Base-by-base conservation (phyloP, 805 yeast species). In the Metschnikowia hibisci region DNA sequence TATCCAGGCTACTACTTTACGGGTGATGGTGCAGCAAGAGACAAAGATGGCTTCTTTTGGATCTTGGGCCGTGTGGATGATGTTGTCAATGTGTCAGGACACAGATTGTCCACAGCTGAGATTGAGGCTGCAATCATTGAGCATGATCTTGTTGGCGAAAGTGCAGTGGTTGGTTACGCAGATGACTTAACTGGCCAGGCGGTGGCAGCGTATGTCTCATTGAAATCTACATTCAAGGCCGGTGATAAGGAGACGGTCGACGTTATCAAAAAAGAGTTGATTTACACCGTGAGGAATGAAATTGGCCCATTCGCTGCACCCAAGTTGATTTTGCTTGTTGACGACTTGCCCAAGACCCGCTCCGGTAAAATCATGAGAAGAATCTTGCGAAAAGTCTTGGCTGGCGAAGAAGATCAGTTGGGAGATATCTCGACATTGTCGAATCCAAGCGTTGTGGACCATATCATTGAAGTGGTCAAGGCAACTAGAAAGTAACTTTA, bases 311-410 rank as follows among this genome's bases (percentile, higher is more conserved):
- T 88, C 68, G 99, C 99, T 15, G 95, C 98, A 44, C 99, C 99
- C 61, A 90, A 90, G 68, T 73, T 82, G 39, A 82, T 90, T 46
- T 73, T 84, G 55, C 70, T 90, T 46, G 95, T 91, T 43, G 83
- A 81, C 47, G 98, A 93, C 62, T 79, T 93, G 66, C 99, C 99
- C 69, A 93, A 91, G 79, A 93, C 99, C 18, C 82, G 99, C 73
- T 88, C 96, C 9, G 99, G 99, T 56, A 93, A 93, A 77, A 91
- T 93, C 62, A 91, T 93, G 96, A 86, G 99, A 77, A 87, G 99
- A 74, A 85, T 93, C 50, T 77, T 93, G 68, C 84, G 99, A 71
- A 93, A 93, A 73, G 79, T 91, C 48, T 82, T 89, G 43, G 82
- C 93, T 41, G 90, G 91, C 54, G 97, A 91, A 74, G 95, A 84